phyloP scores from a whole-genome alignment of 495 filamentous ascomycete genomes.

The Talaromyces nanjingensis region DNA sequence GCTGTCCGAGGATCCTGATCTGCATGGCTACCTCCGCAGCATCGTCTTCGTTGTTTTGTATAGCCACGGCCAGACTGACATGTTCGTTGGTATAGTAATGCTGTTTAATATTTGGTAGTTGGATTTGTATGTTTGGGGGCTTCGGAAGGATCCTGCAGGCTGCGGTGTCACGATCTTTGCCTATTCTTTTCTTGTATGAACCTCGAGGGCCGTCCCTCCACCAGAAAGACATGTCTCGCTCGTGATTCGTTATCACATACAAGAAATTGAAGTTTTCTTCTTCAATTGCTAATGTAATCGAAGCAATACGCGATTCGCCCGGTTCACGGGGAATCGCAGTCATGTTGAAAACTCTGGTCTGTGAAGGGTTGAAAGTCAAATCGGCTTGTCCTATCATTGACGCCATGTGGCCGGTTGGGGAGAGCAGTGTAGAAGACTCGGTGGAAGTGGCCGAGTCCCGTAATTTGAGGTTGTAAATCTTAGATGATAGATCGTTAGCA shows the following conservation, averaged over 20 bases:
- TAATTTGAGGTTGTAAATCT: slow-evolving; percentile 25
- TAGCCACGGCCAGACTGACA: slow-evolving; percentile 56
- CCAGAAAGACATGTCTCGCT: slow-evolving; percentile 41
- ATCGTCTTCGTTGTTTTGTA: slow-evolving; percentile 80
- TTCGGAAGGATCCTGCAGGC: slow-evolving; percentile 69
- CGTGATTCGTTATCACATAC: slow-evolving; percentile 48
- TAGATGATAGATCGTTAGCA: slow-evolving; percentile 17
- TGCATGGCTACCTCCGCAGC: slow-evolving; percentile 65
- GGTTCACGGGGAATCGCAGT: slow-evolving; percentile 71
- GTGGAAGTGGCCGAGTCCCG: slow-evolving; percentile 25
- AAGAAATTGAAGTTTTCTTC: slow-evolving; percentile 62
- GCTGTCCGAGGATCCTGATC: slow-evolving; percentile 53
- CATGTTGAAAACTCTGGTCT: slow-evolving; percentile 65
- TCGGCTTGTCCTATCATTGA: slow-evolving; percentile 52
- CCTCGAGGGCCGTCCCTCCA: slow-evolving; percentile 44
- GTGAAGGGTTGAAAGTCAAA: slow-evolving; percentile 60
- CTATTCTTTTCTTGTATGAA: slow-evolving; percentile 26
- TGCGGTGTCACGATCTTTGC: slow-evolving; percentile 32
- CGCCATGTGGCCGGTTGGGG: slow-evolving; percentile 31
- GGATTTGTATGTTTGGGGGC: slow-evolving; percentile 84
- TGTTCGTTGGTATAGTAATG: slow-evolving; percentile 81
- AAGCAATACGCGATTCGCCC: slow-evolving; percentile 62
- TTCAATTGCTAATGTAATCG: slow-evolving; percentile 54
- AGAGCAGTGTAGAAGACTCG: slow-evolving; percentile 26
- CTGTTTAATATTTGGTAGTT: slow-evolving; percentile 48